phyloP scores from a whole-genome alignment of 2,329 filamentous ascomycete species.

The Cladosporium sp. region DNA sequence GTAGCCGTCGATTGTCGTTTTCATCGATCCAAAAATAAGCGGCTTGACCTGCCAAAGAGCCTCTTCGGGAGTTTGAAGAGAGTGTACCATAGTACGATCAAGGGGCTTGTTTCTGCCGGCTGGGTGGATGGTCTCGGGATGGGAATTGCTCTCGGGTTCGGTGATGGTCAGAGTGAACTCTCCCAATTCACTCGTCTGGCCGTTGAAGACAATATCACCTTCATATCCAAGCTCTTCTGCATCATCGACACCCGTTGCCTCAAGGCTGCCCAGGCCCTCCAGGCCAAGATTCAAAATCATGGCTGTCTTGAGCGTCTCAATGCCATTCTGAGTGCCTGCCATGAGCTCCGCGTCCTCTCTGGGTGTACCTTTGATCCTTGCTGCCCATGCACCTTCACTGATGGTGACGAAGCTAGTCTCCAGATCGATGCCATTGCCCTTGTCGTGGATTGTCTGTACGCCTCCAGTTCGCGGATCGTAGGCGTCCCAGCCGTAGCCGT shows the following conservation, averaged over 20 bases:
- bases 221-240: constrained; percentile 53
- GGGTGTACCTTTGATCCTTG: constrained; percentile 75
- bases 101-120: constrained; percentile 65
- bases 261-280: constrained; percentile 68
- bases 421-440: constrained; percentile 80
- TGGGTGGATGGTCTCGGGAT: constrained; percentile 54
- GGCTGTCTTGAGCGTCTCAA: constrained; percentile 62
- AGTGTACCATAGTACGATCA: constrained; percentile 71
- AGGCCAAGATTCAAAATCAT: constrained; percentile 77
- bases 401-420: constrained; percentile 93
- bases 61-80: constrained; percentile 60
- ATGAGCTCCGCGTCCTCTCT: constrained; percentile 58
- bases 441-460: constrained; percentile 84
- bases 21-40: constrained; percentile 59
- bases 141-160: constrained; percentile 60
- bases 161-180: constrained; percentile 76
- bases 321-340: constrained; percentile 19
- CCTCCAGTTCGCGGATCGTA: constrained; percentile 88
- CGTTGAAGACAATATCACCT: constrained; percentile 63
- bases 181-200: constrained; percentile 67
- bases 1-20: constrained; percentile 57
- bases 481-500: constrained; percentile 95
- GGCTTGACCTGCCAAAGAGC: constrained; percentile 78
- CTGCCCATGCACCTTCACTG: constrained; percentile 88
- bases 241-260: constrained; percentile 51